Evolutionary conservation across 1,284 basidiomycete species (phyloP), one percentile per base, ranked within the genome.

Genomic region (Sparassis latifolia): DNA sequence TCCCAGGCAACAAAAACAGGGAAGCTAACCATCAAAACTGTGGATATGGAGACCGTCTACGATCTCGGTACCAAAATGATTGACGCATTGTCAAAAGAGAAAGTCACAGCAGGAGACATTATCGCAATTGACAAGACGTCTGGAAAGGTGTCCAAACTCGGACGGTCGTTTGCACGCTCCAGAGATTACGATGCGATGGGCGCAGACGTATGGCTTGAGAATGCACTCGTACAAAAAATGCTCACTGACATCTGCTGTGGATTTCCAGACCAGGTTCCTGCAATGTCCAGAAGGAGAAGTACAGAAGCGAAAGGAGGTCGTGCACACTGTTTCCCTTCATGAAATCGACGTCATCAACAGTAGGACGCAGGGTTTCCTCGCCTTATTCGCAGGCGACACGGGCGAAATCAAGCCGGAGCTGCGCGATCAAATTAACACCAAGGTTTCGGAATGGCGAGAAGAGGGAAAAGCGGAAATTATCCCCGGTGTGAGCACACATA

Each of bases 321-420:
- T 95, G 4, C 96, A 99, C 69, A 97, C 94, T 0, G 95, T 99
- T 7, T 95, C 94, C 2, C 75, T 99, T 31, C 97, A 98, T 70
- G 97, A 99, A 72, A 99, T 99, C 62, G 97, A 99, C 64, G 96
- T 98, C 48, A 98, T 99, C 77, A 99, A 99, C 76, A 95, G 91
- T 58, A 80, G 96, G 47, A 98, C 96, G 28, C 97, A 99, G 75
- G 96, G 90, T 44, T 84, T 88, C 74, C 79, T 89, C 37, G 84
- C 84, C 0, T 72, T 86, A 7, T 89, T 86, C 60, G 80, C 84
- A 53, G 90, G 96, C 29, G 96, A 98, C 69, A 99, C 97, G 1
- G 96, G 97, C 35, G 96, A 99, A 73, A 98, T 99, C 70, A 98
- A 98, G 74, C 92, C 95, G 31, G 96, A 98, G 67, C 74, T 99